phyloP scores from a whole-genome alignment of 1,284 basidiomycete species.

The Schizophyllum amplum region DNA sequence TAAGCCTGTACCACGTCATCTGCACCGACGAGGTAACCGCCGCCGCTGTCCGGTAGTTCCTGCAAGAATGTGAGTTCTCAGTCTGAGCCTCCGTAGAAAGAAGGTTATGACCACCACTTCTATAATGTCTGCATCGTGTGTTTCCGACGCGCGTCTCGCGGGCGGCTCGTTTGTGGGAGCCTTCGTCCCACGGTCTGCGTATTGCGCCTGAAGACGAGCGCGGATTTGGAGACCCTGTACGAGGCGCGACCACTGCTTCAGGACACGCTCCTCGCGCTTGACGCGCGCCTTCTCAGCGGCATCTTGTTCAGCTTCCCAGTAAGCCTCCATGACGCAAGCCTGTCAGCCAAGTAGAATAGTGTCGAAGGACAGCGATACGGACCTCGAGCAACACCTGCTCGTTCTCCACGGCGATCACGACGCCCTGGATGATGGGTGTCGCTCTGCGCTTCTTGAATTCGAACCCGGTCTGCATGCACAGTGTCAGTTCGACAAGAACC shows the following conservation, averaged over 20 bases:
- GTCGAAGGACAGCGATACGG: slow-evolving; percentile 17
- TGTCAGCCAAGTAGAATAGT: slow-evolving; percentile 8
- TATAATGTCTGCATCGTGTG: neutral
- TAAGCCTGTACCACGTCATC: slow-evolving; percentile 68
- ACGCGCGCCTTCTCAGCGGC: slow-evolving; percentile 70
- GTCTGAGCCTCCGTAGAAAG: neutral
- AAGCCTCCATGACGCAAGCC: slow-evolving; percentile 47
- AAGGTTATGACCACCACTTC: neutral
- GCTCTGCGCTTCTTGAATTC: slow-evolving; percentile 92
- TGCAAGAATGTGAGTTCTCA: neutral
- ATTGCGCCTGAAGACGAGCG: slow-evolving; percentile 76
- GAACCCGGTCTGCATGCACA: slow-evolving; percentile 89
- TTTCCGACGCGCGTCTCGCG: neutral
- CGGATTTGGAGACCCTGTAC: slow-evolving; percentile 85
- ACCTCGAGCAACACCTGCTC: slow-evolving; percentile 76
- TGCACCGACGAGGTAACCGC: slow-evolving; percentile 62
- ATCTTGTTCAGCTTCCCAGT: slow-evolving; percentile 72
- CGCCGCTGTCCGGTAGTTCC: slow-evolving; percentile 25
- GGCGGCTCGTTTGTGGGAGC: neutral
- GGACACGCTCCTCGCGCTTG: slow-evolving; percentile 73
- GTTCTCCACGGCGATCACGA: slow-evolving; percentile 83
- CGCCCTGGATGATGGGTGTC: slow-evolving; percentile 77
- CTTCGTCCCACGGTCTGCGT: slow-evolving; percentile 28
- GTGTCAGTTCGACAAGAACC: slow-evolving; percentile 5
- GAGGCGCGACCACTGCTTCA: slow-evolving; percentile 87